Evolutionary conservation across 2,329 filamentous ascomycete genomes (phyloP).

Genomic region (Claviceps monticola): DNA sequence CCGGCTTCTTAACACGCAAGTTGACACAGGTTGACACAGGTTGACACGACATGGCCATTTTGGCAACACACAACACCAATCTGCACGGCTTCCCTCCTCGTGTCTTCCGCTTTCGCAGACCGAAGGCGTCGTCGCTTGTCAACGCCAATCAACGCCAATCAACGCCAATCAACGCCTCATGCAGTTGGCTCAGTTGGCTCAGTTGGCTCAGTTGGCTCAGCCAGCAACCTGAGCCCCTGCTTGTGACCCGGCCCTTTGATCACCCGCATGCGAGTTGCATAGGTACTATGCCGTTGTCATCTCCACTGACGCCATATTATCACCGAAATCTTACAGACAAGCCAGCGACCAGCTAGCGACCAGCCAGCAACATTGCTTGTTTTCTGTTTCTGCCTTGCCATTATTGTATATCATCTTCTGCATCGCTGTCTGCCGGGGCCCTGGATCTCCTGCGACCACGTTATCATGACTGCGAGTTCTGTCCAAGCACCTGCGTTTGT

Average conservation of each 20-base stretch:
- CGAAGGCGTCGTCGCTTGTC: too few species aligned
- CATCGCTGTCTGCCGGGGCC: neutral
- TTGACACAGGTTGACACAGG: too few species aligned
- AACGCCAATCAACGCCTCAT: neutral
- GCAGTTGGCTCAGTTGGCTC: conserved; percentile 6
- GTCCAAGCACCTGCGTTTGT: conserved; percentile 26
- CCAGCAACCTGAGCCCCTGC: conserved; percentile 19
- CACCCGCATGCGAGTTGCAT: neutral
- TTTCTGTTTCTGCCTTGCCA: conserved; percentile 2
- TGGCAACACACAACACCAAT: too few species aligned
- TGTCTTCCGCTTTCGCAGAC: neutral
- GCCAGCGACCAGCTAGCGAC: too few species aligned
- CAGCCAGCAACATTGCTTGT: neutral
- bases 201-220: conserved; percentile 7
- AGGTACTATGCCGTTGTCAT: conserved; percentile 6
- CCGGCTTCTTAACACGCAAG: too few species aligned
- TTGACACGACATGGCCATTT: too few species aligned
- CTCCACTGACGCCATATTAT: conserved; percentile 4
- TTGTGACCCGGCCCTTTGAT: conserved; percentile 14
- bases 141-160: neutral
- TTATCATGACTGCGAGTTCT: conserved; percentile 30
- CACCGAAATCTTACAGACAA: conserved; percentile 1
- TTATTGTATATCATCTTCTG: conserved; percentile 20
- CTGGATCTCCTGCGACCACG: too few species aligned
- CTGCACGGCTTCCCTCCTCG: neutral